Conservation (phyloP, 176 grass and related monocot genomes). For the Hsuehochloa calcarea region DNA sequence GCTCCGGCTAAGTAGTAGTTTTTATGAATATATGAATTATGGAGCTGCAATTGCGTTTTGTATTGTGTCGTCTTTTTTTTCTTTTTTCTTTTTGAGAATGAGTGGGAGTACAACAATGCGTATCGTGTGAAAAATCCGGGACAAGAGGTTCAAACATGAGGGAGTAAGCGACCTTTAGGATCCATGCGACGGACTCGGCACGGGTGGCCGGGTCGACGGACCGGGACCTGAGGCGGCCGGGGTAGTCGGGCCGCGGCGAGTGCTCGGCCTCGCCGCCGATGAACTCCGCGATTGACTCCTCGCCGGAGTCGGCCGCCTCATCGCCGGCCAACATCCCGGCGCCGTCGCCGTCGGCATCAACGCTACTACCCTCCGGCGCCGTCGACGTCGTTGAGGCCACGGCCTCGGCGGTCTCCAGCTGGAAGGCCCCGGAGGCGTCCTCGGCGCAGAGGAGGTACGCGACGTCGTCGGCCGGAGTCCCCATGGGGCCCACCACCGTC, state of each 20-base stretch:
- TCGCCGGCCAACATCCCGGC: neutral
- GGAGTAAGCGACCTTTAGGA: slow-evolving; percentile 44
- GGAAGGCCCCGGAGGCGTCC: neutral
- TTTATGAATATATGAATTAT: too few species aligned
- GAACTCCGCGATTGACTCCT: slow-evolving; percentile 27
- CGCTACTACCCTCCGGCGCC: neutral
- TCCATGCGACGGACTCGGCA: slow-evolving; percentile 49
- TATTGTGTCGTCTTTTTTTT: too few species aligned
- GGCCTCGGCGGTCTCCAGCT: neutral
- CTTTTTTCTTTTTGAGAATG: neutral
- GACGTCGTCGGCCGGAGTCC: neutral
- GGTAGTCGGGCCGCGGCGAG: slow-evolving; percentile 41
- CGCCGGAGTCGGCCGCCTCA: neutral
- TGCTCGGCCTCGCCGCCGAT: slow-evolving; percentile 18
- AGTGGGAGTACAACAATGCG: neutral
- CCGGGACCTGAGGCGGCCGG: slow-evolving; percentile 37
- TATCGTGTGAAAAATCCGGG: neutral
- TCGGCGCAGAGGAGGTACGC: slow-evolving; percentile 28
- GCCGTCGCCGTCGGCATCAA: neutral
- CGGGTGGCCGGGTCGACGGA: slow-evolving; percentile 40
- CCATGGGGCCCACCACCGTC: neutral
- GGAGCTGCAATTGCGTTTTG: neutral
- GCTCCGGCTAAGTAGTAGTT: neutral
- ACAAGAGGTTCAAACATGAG: neutral
- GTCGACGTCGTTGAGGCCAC: neutral